These are phyloP conservation scores for Crithidia thermophila DNA, from an alignment of 208 protist genomes.

Conservation along the genomic window DNA sequence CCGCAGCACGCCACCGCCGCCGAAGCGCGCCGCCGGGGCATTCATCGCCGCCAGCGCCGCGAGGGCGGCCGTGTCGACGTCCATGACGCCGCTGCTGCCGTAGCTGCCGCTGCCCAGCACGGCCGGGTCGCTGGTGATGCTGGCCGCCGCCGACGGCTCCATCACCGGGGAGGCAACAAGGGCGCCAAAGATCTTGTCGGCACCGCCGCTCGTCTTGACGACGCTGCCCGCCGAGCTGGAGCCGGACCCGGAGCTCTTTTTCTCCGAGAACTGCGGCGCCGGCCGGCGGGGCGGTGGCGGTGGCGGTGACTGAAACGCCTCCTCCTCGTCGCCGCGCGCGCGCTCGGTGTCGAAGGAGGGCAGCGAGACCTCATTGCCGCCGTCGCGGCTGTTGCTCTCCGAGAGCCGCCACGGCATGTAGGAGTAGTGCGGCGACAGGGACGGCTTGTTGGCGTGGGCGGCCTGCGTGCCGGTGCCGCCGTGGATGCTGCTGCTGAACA, in stretches of 20 bases:
- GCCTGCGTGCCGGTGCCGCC: neutral
- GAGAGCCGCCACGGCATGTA: neutral
- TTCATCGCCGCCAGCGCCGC: neutral
- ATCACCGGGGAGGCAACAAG: neutral
- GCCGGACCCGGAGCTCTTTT: neutral
- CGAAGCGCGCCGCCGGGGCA: conserved; percentile 1
- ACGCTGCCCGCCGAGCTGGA: neutral
- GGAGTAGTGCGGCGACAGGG: conserved; percentile 1
- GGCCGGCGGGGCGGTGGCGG: neutral
- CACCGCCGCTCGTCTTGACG: neutral
- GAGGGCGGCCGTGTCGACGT: neutral
- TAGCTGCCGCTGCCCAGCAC: conserved; percentile 9
- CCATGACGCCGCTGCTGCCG: conserved; percentile 2
- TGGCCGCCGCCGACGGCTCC: neutral
- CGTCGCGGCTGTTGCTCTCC: neutral
- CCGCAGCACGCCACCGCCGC: conserved; percentile 5
- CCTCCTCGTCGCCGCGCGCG: neutral
- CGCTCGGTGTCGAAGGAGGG: neutral
- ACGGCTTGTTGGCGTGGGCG: neutral
- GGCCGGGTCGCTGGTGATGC: neutral
- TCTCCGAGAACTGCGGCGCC: neutral
- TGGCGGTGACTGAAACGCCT: neutral
- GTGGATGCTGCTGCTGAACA: conserved; percentile 3
- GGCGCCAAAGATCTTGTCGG: neutral
- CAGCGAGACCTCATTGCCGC: neutral